These are phyloP conservation scores for Backusella psychrophila DNA, from an alignment of 192 early-diverging fungal species.

Conservation along the genomic window DNA sequence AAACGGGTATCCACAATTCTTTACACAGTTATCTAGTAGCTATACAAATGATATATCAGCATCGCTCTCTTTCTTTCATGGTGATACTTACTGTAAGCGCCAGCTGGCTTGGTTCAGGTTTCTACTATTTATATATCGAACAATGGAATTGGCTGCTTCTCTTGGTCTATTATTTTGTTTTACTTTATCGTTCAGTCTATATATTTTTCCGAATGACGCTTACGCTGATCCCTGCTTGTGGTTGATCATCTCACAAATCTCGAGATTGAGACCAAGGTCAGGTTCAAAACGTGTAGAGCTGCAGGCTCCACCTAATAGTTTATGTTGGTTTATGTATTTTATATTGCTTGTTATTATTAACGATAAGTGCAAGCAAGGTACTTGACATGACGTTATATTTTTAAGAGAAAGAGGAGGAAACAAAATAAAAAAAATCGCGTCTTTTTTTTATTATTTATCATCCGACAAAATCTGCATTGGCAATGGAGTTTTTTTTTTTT, in stretches of 20 bases:
- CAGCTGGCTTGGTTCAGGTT: conserved; percentile 54
- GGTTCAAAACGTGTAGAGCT: conserved; percentile 66
- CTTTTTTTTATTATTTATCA: background rate
- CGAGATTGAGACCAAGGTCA: conserved; percentile 86
- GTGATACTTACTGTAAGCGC: conserved; percentile 55
- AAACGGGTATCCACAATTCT: conserved; percentile 98
- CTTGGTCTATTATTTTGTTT: conserved; percentile 51
- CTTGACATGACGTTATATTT: background rate
- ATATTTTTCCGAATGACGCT: conserved; percentile 27
- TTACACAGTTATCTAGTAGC: conserved; percentile 96
- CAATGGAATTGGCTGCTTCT: conserved; percentile 72
- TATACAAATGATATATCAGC: conserved; percentile 9
- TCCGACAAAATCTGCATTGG: background rate
- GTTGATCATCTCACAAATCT: conserved; percentile 95
- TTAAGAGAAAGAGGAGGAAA: background rate
- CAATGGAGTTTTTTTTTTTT: no score
- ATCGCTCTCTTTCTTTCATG: background rate
- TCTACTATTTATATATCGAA: conserved; percentile 60
- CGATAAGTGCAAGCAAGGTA: conserved; percentile 7
- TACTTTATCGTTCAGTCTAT: background rate
- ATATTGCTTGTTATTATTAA: background rate
- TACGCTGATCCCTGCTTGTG: conserved; percentile 83
- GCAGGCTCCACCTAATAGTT: conserved; percentile 72
- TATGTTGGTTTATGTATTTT: background rate
- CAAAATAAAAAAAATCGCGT: background rate